A percentile compares a stretch with the other conserved stretches of the same genome.
Evolutionary conservation across 2,329 filamentous ascomycete genomes (phyloP).

Genomic region (Fusarium haematococcum): DNA sequence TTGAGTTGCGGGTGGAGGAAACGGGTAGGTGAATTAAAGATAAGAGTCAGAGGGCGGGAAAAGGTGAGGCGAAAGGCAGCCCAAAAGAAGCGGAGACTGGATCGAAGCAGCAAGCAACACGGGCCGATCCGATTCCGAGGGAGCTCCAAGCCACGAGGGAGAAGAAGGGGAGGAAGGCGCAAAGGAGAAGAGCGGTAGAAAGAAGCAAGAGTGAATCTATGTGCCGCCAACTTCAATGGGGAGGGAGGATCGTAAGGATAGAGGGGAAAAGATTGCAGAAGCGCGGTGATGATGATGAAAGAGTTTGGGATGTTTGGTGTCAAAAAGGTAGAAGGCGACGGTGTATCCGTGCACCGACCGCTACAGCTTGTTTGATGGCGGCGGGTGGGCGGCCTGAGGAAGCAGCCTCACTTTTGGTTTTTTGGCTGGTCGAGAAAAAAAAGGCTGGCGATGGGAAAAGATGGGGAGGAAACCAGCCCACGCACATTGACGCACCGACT

Average conservation of each 20-base stretch:
- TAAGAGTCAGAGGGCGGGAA: constrained; percentile 11
- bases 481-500: background rate
- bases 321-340: background rate
- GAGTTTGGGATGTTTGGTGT: constrained; percentile 10
- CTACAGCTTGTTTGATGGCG: constrained; percentile 7
- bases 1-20: constrained; percentile 7
- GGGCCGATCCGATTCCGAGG: constrained; percentile 41
- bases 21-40: constrained; percentile 10
- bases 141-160: constrained; percentile 28
- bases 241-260: background rate
- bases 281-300: constrained; percentile 32
- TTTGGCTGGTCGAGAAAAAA: background rate
- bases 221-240: constrained; percentile 19
- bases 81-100: constrained; percentile 39
- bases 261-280: constrained; percentile 9
- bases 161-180: constrained; percentile 12
- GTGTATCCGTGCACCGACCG: constrained; percentile 23
- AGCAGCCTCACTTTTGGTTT: constrained; percentile 12
- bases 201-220: constrained; percentile 22
- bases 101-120: constrained; percentile 39
- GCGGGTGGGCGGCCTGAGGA: constrained; percentile 16
- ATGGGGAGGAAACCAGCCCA: background rate
- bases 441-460: background rate
- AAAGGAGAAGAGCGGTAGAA: background rate
- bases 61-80: constrained; percentile 20